A percentile compares a stretch with the other conserved stretches of the same genome.
Conservation (phyloP, 495 filamentous ascomycete species). For the Lasiosphaeria hispida region DNA sequence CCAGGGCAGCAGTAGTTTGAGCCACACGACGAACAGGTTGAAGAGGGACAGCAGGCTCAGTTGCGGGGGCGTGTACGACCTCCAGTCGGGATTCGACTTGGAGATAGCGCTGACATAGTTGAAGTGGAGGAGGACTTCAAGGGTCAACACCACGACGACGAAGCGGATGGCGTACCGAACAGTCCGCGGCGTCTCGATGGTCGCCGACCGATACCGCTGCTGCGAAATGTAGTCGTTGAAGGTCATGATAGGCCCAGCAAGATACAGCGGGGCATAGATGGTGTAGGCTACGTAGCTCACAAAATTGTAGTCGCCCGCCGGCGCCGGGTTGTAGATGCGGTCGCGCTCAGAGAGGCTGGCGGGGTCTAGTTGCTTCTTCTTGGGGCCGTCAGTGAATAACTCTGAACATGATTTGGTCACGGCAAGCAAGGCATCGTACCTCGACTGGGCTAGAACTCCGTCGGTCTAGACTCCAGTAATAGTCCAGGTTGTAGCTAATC, state of each 20-base stretch:
- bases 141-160: constrained; percentile 71
- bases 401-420: neutral
- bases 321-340: constrained; percentile 72
- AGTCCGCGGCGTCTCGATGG: constrained; percentile 63
- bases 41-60: constrained; percentile 91
- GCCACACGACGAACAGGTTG: constrained; percentile 96
- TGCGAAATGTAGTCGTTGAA: constrained; percentile 99
- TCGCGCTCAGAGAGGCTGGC: constrained; percentile 82
- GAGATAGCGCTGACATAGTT: constrained; percentile 93
- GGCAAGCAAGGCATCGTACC: constrained; percentile 57
- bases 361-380: constrained; percentile 98
- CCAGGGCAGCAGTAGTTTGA: constrained; percentile 96
- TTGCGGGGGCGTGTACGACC: constrained; percentile 80
- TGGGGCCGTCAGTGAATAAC: constrained; percentile 60
- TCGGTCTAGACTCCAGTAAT: constrained; percentile 83
- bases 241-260: constrained; percentile 89
- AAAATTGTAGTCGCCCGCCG: constrained; percentile 68
- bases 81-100: constrained; percentile 74
- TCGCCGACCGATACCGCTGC: constrained; percentile 62
- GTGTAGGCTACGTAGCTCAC: constrained; percentile 82
- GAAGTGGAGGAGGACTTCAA: constrained; percentile 93
- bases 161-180: constrained; percentile 82
- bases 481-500: constrained; percentile 96
- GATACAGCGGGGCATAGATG: constrained; percentile 89
- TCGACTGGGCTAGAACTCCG: constrained; percentile 69